These are phyloP conservation scores for Phanerochaete sordida DNA, from an alignment of 768 basidiomycete species.

Conservation along the genomic window DNA sequence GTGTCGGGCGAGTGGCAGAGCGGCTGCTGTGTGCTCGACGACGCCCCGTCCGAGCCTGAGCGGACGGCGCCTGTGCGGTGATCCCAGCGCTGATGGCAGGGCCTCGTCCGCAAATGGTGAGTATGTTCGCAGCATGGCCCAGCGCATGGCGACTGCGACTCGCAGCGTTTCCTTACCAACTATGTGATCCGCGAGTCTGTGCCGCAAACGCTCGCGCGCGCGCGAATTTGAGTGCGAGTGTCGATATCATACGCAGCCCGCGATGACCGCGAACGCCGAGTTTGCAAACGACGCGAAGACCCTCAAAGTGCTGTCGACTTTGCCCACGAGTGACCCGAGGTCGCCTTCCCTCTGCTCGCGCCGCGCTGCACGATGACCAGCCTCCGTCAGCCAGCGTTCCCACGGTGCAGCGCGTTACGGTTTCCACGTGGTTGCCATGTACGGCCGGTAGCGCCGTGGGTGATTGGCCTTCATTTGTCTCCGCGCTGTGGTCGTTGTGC, in stretches of 20 bases:
- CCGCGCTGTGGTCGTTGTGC: constrained; percentile 2
- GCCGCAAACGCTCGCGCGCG: not conserved
- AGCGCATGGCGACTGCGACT: not conserved
- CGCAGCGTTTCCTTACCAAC: not conserved
- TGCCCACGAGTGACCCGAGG: no score
- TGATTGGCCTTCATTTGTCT: not conserved
- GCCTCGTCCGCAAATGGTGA: not conserved
- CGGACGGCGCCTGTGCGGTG: not conserved
- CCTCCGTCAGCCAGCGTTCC: not conserved
- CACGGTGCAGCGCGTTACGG: not conserved
- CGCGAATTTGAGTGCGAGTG: no score
- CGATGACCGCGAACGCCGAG: not conserved
- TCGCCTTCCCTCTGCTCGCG: no score
- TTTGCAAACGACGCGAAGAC: no score
- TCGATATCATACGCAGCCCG: not conserved
- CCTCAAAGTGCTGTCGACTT: no score
- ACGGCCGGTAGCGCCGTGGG: not conserved
- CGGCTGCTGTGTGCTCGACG: no score
- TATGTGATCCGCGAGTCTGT: not conserved
- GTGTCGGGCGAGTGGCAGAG: no score
- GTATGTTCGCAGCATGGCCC: not conserved
- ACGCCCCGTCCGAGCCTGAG: no score
- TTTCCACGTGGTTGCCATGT: not conserved
- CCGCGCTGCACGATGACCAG: no score
- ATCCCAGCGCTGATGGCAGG: not conserved